phyloP scores from a whole-genome alignment of 768 basidiomycete genomes.

The Agrocybe praecox region DNA sequence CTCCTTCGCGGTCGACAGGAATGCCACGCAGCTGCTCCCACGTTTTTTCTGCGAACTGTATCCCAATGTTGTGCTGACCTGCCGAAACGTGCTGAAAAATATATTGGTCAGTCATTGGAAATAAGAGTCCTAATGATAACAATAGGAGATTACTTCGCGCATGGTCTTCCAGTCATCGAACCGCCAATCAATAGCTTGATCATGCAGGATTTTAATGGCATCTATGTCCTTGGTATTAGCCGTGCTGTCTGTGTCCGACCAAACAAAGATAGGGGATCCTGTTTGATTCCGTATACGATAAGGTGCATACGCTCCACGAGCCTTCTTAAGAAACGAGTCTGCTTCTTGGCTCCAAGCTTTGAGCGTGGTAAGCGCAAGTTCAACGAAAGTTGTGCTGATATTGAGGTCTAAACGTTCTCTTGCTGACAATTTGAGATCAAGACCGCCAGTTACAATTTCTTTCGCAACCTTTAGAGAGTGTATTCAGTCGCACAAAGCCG shows the following conservation, averaged over 20 bases:
- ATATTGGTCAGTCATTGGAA: not conserved
- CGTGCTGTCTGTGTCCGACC: constrained; percentile 77
- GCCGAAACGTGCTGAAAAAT: constrained; percentile 59
- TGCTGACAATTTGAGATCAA: constrained; percentile 67
- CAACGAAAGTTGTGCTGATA: constrained; percentile 87
- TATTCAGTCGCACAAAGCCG: not conserved
- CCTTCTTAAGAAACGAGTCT: constrained; percentile 69
- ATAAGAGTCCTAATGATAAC: not conserved
- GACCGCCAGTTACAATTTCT: constrained; percentile 49
- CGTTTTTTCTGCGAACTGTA: constrained; percentile 81
- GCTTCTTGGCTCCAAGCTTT: constrained; percentile 78
- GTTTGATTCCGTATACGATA: constrained; percentile 93
- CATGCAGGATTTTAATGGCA: constrained; percentile 66
- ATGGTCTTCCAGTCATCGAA: constrained; percentile 96
- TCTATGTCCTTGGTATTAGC: constrained; percentile 46
- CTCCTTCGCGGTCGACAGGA: constrained; percentile 93
- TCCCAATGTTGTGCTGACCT: constrained; percentile 81
- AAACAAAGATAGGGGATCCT: constrained; percentile 81
- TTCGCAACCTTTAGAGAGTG: constrained; percentile 48
- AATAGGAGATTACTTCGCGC: constrained; percentile 71
- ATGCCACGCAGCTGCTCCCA: constrained; percentile 91
- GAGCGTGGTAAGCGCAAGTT: constrained; percentile 74
- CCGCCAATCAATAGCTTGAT: constrained; percentile 87
- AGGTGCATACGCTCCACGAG: constrained; percentile 88
- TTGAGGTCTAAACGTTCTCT: constrained; percentile 89